phyloP scores from a whole-genome alignment of 495 filamentous ascomycete species.

The Penicillium macrosclerotiorum region DNA sequence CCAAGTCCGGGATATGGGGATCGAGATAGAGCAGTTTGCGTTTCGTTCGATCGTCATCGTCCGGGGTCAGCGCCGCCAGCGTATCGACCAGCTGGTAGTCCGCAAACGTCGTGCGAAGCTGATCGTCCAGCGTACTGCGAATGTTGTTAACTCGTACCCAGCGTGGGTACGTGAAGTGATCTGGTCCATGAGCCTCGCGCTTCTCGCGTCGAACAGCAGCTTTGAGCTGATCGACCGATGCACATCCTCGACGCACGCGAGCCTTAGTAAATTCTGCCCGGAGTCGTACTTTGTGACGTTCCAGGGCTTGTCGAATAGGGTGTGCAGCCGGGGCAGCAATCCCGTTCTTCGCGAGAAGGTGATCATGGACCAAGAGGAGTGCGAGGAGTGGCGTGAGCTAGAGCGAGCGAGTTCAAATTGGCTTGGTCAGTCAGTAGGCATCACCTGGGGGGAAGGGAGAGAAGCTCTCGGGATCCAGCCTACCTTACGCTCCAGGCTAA shows the following conservation, averaged over 20 bases:
- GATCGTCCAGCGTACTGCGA: constrained; percentile 63
- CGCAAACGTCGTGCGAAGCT: constrained; percentile 66
- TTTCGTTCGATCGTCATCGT: constrained; percentile 18
- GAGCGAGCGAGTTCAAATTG: constrained; percentile 11
- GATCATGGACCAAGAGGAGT: constrained; percentile 82
- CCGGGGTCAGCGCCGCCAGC: constrained; percentile 40
- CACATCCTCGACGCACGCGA: constrained; percentile 66
- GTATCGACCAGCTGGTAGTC: constrained; percentile 49
- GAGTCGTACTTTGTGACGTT: constrained; percentile 77
- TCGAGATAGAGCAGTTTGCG: constrained; percentile 58
- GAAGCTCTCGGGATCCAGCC: neutral
- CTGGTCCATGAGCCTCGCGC: constrained; percentile 18
- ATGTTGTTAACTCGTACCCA: constrained; percentile 90
- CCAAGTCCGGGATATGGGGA: constrained; percentile 72
- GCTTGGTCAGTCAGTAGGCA: constrained; percentile 44
- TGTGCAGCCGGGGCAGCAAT: constrained; percentile 76
- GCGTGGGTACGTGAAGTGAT: constrained; percentile 57
- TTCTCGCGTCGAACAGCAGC: constrained; percentile 48
- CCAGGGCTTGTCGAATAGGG: constrained; percentile 69
- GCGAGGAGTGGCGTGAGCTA: constrained; percentile 81
- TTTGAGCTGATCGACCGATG: constrained; percentile 62
- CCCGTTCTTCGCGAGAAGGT: constrained; percentile 74
- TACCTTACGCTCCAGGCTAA: constrained; percentile 81
- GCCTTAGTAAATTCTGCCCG: constrained; percentile 77
- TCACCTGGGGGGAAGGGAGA: neutral